These are phyloP conservation scores for Suhomyces sp. DNA, from an alignment of 805 yeast genomes.

Conservation along the genomic window DNA sequence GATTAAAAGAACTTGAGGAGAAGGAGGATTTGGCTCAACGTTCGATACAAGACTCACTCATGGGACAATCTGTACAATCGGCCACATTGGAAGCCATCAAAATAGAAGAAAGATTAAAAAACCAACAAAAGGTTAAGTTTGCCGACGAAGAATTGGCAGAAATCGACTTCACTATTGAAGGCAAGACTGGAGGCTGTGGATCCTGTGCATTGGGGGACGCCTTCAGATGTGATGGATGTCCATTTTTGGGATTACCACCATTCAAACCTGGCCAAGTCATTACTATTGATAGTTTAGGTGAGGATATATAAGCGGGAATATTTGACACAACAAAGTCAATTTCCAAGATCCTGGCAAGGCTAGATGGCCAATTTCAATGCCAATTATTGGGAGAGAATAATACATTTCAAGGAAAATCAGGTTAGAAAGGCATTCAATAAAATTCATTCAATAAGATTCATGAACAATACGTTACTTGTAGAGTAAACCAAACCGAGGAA, in stretches of 20 bases:
- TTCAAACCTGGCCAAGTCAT: conserved; percentile 96
- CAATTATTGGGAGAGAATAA: too few relatives aligned
- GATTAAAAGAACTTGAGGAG: conserved; percentile 85
- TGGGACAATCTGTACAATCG: conserved; percentile 48
- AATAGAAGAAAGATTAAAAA: conserved; percentile 50
- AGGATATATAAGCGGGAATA: conserved; percentile 72
- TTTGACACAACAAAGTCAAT: too few relatives aligned
- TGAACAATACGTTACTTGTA: too few relatives aligned
- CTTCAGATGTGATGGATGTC: conserved; percentile 97
- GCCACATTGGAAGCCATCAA: conserved; percentile 55
- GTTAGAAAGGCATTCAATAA: too few relatives aligned
- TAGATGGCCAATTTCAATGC: too few relatives aligned
- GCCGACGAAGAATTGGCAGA: conserved; percentile 75
- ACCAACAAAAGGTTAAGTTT: conserved; percentile 44
- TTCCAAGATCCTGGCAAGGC: too few relatives aligned
- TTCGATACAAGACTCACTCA: conserved; percentile 43
- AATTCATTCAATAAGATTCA: too few relatives aligned
- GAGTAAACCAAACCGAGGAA: too few relatives aligned
- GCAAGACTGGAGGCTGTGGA: conserved; percentile 97
- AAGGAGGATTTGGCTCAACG: conserved; percentile 49
- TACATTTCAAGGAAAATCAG: too few relatives aligned
- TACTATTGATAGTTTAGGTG: conserved; percentile 70
- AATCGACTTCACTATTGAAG: conserved; percentile 93
- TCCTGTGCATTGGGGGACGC: conserved; percentile 98
- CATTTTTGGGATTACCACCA: conserved; percentile 94